Evolutionary conservation across 2,329 filamentous ascomycete species (phyloP).

Genomic region (Colletotrichum musicola): DNA sequence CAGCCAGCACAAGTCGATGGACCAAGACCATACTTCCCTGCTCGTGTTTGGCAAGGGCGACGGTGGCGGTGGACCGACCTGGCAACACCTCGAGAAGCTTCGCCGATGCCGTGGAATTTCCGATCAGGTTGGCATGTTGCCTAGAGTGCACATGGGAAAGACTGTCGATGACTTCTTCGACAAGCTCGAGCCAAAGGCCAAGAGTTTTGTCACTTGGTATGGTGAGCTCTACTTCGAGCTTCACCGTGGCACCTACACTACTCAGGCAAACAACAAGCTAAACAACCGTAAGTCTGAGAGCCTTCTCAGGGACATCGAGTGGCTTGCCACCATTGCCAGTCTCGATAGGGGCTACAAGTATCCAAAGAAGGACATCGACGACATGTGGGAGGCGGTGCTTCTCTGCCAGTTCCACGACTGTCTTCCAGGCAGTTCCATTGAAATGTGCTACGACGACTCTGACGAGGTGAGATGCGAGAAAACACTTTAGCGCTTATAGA

Average conservation of each 20-base stretch:
- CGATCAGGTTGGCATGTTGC: constrained; percentile 85
- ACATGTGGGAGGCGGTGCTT: constrained; percentile 93
- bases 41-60: constrained; percentile 97
- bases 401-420: constrained; percentile 99
- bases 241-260: constrained; percentile 96
- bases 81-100: constrained; percentile 94
- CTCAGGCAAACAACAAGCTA: constrained; percentile 95
- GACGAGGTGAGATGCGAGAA: constrained; percentile 69
- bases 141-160: constrained; percentile 87
- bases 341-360: constrained; percentile 83
- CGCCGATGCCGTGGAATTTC: constrained; percentile 91
- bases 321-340: constrained; percentile 87
- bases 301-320: constrained; percentile 88
- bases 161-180: constrained; percentile 97
- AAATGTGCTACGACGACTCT: constrained; percentile 98
- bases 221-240: constrained; percentile 98
- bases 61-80: constrained; percentile 94
- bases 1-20: constrained; percentile 93
- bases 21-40: constrained; percentile 90
- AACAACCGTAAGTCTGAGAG: constrained; percentile 92
- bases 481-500: not conserved
- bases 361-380: constrained; percentile 92
- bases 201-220: constrained; percentile 93
- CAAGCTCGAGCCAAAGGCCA: constrained; percentile 81
- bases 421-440: constrained; percentile 92